These are phyloP conservation scores for Paramyrothecium roridum DNA, from an alignment of 2,329 filamentous ascomycete genomes.

Conservation along the genomic window DNA sequence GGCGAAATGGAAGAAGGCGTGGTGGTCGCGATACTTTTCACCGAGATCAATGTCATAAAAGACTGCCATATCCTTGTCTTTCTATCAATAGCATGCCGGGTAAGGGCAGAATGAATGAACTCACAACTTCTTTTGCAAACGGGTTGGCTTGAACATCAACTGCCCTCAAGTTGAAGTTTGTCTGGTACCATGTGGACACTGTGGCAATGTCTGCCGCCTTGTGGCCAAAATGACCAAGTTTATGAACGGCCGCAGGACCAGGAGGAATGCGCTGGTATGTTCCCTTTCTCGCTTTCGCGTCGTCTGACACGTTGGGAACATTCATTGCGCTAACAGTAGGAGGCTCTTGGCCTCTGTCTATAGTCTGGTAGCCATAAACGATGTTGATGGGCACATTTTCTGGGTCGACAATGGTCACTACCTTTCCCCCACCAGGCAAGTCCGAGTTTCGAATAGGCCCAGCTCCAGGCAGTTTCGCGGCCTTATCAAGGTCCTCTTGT, in stretches of 20 bases:
- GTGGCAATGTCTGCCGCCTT: conserved; percentile 6
- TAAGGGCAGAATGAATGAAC: not conserved
- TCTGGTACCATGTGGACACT: not conserved
- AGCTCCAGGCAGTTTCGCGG: conserved; percentile 1
- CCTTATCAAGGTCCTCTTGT: conserved; percentile 2
- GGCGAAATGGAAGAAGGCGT: not conserved
- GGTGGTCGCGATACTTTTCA: not conserved
- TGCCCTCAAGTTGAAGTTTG: not conserved
- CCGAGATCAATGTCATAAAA: not conserved
- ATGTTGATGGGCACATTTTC: not conserved
- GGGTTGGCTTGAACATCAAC: not conserved
- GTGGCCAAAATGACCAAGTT: conserved; percentile 37
- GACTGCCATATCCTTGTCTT: not conserved
- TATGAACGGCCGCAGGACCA: conserved; percentile 30
- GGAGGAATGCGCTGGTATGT: conserved; percentile 27
- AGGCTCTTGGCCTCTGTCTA: not conserved
- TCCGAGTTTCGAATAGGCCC: not conserved
- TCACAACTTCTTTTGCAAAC: not conserved
- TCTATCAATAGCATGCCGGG: not conserved
- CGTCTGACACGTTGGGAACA: conserved; percentile 1
- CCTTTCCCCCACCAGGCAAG: conserved; percentile 1
- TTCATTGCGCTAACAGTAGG: conserved; percentile 1
- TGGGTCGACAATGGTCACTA: conserved; percentile 2
- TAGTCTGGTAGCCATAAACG: not conserved
- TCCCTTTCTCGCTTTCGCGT: conserved; percentile 7